These are phyloP conservation scores for Colletotrichum coccodes DNA, from an alignment of 2,329 filamentous ascomycete genomes.

Conservation along the genomic window DNA sequence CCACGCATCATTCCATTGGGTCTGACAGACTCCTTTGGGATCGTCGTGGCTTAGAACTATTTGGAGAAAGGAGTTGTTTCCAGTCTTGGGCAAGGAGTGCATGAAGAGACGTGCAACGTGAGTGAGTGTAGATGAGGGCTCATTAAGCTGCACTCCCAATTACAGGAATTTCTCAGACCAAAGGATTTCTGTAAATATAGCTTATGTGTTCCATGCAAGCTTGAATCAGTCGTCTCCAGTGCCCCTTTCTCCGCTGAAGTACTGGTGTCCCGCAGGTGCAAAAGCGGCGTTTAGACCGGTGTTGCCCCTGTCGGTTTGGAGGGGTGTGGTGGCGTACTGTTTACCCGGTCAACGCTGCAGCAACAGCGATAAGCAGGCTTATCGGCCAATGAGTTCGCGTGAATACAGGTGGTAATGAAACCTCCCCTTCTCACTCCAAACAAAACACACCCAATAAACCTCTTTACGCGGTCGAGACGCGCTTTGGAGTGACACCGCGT, in stretches of 20 bases:
- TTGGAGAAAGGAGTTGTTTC: too few species aligned
- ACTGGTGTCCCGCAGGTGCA: background rate
- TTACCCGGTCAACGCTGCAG: slow-evolving; percentile 27
- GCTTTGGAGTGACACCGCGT: slow-evolving; percentile 8
- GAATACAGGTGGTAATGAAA: slow-evolving; percentile 11
- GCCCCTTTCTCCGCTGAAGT: background rate
- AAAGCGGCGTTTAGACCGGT: slow-evolving; percentile 14
- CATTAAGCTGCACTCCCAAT: too few species aligned
- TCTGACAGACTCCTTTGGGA: too few species aligned
- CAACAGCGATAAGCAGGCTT: slow-evolving; percentile 28
- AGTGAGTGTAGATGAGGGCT: too few species aligned
- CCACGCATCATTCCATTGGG: too few species aligned
- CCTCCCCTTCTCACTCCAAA: background rate
- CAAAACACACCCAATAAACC: slow-evolving; percentile 28
- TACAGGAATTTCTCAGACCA: too few species aligned
- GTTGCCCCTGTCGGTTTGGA: slow-evolving; percentile 1
- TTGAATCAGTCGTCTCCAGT: too few species aligned
- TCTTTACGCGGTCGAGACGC: slow-evolving; percentile 35
- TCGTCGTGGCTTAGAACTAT: too few species aligned
- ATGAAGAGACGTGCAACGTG: too few species aligned
- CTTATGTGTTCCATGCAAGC: too few species aligned
- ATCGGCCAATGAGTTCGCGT: slow-evolving; percentile 31
- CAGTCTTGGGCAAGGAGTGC: too few species aligned
- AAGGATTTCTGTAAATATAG: too few species aligned
- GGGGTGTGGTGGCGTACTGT: slow-evolving; percentile 13